Percentiles rank a stretch among this genome's conserved stretches.
These are phyloP conservation scores for Annulohypoxylon maeteangense DNA, from an alignment of 495 filamentous ascomycete species.

Conservation along the genomic window DNA sequence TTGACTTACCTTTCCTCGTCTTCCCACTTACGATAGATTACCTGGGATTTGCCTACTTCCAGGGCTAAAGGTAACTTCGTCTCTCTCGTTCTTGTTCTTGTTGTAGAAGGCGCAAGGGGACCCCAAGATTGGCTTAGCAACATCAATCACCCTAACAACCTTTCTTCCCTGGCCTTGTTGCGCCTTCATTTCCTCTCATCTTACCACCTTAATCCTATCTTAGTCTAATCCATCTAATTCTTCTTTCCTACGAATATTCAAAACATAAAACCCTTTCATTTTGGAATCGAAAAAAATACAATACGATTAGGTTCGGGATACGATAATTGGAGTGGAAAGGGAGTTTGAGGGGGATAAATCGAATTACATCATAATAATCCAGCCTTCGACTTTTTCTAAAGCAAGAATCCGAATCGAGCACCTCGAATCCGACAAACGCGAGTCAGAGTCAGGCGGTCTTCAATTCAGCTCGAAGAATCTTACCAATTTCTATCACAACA, in stretches of 20 bases:
- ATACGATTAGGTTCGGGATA: conserved; percentile 38
- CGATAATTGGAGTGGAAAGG: conserved; percentile 41
- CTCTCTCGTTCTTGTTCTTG: conserved; percentile 5
- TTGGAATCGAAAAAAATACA: conserved; percentile 28
- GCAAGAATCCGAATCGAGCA: conserved; percentile 10
- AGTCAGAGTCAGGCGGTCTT: conserved; percentile 37
- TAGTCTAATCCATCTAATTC: conserved; percentile 25
- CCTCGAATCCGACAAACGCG: conserved; percentile 21
- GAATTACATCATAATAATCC: conserved; percentile 30
- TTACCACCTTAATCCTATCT: neutral
- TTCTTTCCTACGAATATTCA: conserved; percentile 19
- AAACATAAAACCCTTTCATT: conserved; percentile 14
- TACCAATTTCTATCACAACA: conserved; percentile 15
- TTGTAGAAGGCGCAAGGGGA: conserved; percentile 43
- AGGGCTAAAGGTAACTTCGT: conserved; percentile 27
- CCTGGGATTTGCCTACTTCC: conserved; percentile 1
- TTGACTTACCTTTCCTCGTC: conserved; percentile 16
- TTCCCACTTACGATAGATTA: conserved; percentile 25
- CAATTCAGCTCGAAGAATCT: conserved; percentile 14
- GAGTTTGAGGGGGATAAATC: conserved; percentile 36
- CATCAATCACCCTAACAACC: conserved; percentile 40
- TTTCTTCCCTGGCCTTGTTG: conserved; percentile 16
- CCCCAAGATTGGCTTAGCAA: conserved; percentile 39
- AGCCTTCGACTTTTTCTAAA: conserved; percentile 18
- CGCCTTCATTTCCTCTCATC: conserved; percentile 30